Base-by-base conservation (phyloP, 2,329 filamentous ascomycete genomes). In the Cadophora gregata region DNA sequence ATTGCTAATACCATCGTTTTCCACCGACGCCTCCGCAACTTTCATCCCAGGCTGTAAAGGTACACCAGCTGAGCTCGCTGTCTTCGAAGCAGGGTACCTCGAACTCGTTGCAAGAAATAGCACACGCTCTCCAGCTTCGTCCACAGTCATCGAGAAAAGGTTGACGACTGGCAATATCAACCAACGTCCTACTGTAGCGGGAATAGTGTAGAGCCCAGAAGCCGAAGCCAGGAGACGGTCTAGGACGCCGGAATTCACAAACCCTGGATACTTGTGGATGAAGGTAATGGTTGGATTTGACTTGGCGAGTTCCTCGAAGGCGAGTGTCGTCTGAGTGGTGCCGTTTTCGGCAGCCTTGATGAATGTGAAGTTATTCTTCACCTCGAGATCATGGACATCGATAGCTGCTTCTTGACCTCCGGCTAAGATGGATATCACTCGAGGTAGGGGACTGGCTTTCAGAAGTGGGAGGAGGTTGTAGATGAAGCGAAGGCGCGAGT, bases 391-490 rank as follows among this genome's bases (percentile, higher is more conserved):
- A 27, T 84, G 78, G 66, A 86, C 81, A 60, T 82, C 76, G 0
- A 80, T 77, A 7, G 86, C 76, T 4, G 81, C 81, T 77, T 89
- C 87, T 47, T 81, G 79, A 19, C 84, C 82, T 4, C 80, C 86
- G 0, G 81, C 83, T 0, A 85, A 77, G 19, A 89, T 83, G 21
- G 79, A 83, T 33, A 89, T 81, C 9, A 88, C 85, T 9, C 86
- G 83, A 0, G 83, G 81, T 3, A 65, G 66, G 4, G 86, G 77
- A 1, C 76, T 70, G 0, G 77, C 67, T 0, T 83, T 81, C 0
- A 90, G 79, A 0, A 85, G 79, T 0, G 87, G 87, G 10, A 90
- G 81, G 0, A 90, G 81, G 60, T 87, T 85, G 65, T 81, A 69
- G 19, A 83, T 79, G 72, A 89, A 85, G 53, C 85, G 84, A 63